Evolutionary conservation across 495 filamentous ascomycete species (phyloP), one percentile per base, ranked within the genome.

Genomic region (Penicillium nucicola): DNA sequence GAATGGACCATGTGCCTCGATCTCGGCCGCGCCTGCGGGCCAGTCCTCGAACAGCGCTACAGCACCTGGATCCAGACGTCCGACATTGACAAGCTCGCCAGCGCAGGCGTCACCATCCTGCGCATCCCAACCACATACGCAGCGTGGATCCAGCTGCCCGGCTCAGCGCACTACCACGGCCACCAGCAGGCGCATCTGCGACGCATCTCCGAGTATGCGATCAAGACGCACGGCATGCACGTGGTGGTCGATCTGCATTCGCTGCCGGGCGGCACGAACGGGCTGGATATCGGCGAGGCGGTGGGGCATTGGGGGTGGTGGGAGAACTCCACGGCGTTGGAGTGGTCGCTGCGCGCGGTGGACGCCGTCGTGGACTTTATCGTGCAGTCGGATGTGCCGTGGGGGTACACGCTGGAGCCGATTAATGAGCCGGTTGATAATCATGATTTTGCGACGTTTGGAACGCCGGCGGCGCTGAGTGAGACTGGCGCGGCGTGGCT

Each of bases 401-500:
- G 60, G 23, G 48, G 56, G 14, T 70, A 62, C 42, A 64, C 54
- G 2, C 50, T 67, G 14, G 56, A 53, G 41, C 65, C 65, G 0
- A 59, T 67, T 28, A 67, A 70, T 39, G 67, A 70, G 49, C 58
- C 64, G 1, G 57, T 54, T 12, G 62, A 66, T 43, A 67, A 65
- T 37, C 36, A 20, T 2, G 48, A 69, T 35, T 56, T 67, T 25
- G 48, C 59, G 0, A 44, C 54, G 3, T 67, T 69, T 25, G 66
- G 64, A 4, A 69, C 62, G 5, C 53, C 64, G 3, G 64, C 53
- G 11, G 66, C 64, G 10, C 45, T 69, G 2, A 55, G 61, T 0
- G 64, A 64, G 11, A 11, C 48, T 1, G 66, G 55, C 8, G 66
- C 66, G 0, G 33, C 22, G 0, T 69, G 60, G 62, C 52, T 69